Conservation (phyloP, 768 basidiomycete species). For the Boletus bicolor region DNA sequence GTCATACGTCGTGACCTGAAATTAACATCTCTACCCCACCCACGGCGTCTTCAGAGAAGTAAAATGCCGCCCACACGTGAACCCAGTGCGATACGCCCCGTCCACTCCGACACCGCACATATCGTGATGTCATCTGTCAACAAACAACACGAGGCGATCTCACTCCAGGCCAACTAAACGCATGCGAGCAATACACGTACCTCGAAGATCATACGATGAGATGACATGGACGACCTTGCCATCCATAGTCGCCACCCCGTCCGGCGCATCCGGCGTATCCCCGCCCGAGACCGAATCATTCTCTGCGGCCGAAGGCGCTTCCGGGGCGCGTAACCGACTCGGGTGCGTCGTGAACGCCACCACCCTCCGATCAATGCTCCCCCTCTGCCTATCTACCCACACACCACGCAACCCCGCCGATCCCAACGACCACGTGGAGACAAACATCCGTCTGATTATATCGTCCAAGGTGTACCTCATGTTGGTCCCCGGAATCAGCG, state of each 20-base stretch:
- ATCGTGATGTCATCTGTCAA: conserved; percentile 42
- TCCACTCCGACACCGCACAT: conserved; percentile 46
- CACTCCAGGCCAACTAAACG: neutral
- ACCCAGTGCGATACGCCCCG: conserved; percentile 42
- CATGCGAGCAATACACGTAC: conserved; percentile 9
- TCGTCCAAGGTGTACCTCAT: neutral
- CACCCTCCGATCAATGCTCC: conserved; percentile 16
- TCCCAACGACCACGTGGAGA: conserved; percentile 19
- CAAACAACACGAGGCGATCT: neutral
- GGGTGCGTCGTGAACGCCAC: conserved; percentile 24
- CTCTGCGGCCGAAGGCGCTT: neutral
- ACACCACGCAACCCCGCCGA: conserved; percentile 22
- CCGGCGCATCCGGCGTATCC: neutral
- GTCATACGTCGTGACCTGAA: too few species aligned
- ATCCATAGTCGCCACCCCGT: conserved; percentile 3
- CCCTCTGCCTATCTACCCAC: conserved; percentile 22
- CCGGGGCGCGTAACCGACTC: neutral
- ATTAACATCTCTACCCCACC: too few species aligned
- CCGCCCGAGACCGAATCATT: neutral
- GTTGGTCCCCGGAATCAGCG: neutral
- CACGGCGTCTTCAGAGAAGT: conserved; percentile 9
- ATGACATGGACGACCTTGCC: conserved; percentile 17
- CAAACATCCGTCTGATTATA: conserved; percentile 4
- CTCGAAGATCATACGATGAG: conserved; percentile 30
- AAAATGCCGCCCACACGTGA: conserved; percentile 37